phyloP scores from a whole-genome alignment of 306 rosid genomes.

The Canavalia gladiata region DNA sequence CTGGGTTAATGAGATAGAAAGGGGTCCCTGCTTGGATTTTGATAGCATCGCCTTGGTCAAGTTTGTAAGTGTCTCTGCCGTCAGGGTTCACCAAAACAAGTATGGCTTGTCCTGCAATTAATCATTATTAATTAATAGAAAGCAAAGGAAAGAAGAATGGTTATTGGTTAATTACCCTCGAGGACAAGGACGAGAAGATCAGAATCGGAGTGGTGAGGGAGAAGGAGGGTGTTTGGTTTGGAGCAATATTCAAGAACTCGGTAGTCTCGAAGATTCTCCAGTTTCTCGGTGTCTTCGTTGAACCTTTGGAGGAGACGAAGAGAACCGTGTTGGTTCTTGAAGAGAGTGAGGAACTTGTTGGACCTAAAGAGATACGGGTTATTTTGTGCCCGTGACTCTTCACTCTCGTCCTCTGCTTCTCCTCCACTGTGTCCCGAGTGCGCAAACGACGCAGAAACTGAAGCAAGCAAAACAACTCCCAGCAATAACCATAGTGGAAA shows the following conservation, averaged over 20 bases:
- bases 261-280: constrained; percentile 37
- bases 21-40: constrained; percentile 38
- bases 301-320: constrained; percentile 41
- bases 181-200: constrained; percentile 37
- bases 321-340: constrained; percentile 32
- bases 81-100: not conserved
- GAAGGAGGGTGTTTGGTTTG: constrained; percentile 42
- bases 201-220: constrained; percentile 50
- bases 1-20: constrained; percentile 11
- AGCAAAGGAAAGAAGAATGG: too few relatives aligned
- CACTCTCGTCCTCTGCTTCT: not conserved
- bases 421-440: too few relatives aligned
- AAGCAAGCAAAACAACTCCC: constrained; percentile 41
- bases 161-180: too few relatives aligned
- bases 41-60: constrained; percentile 42
- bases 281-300: not conserved
- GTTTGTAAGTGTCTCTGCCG: constrained; percentile 26
- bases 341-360: not conserved
- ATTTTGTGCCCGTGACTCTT: not conserved
- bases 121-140: not conserved
- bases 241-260: not conserved
- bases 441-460: constrained; percentile 7
- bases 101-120: constrained; percentile 46
- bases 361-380: constrained; percentile 47
- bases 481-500: constrained; percentile 46